Evolutionary conservation across 768 basidiomycete genomes (phyloP).

Genomic region (Leccinum subgranulosum): DNA sequence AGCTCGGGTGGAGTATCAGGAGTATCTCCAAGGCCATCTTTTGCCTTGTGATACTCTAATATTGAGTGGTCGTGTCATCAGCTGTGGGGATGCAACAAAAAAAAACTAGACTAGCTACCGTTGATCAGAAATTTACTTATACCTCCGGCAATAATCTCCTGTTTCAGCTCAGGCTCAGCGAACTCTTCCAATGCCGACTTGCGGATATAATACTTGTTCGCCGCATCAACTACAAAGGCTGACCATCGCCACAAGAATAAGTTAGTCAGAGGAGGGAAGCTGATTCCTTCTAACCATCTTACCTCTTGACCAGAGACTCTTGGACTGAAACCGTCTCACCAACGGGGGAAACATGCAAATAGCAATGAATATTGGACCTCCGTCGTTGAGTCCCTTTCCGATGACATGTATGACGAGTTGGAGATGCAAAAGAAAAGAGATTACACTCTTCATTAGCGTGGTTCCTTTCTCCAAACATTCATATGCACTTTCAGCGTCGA

Average conservation of each 20-base stretch:
- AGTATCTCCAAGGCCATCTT: conserved; percentile 17
- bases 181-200: conserved; percentile 19
- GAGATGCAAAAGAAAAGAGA: conserved; percentile 25
- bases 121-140: conserved; percentile 8
- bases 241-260: background rate
- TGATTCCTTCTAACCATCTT: background rate
- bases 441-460: conserved; percentile 2
- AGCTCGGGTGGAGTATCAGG: conserved; percentile 10
- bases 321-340: background rate
- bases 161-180: conserved; percentile 4
- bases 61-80: background rate
- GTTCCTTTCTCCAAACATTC: conserved; percentile 9
- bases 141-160: conserved; percentile 24
- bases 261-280: background rate
- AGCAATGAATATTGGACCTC: conserved; percentile 19
- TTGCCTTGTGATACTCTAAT: conserved; percentile 22
- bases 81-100: too few species aligned
- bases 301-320: conserved; percentile 24
- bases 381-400: conserved; percentile 11
- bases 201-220: conserved; percentile 21
- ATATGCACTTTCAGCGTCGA: conserved; percentile 1
- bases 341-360: conserved; percentile 20
- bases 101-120: conserved; percentile 5
- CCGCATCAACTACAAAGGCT: conserved; percentile 19
- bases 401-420: conserved; percentile 19